Evolutionary conservation across 352 stramenopile genomes (phyloP).

Genomic region (Peronosclerospora sorghi): DNA sequence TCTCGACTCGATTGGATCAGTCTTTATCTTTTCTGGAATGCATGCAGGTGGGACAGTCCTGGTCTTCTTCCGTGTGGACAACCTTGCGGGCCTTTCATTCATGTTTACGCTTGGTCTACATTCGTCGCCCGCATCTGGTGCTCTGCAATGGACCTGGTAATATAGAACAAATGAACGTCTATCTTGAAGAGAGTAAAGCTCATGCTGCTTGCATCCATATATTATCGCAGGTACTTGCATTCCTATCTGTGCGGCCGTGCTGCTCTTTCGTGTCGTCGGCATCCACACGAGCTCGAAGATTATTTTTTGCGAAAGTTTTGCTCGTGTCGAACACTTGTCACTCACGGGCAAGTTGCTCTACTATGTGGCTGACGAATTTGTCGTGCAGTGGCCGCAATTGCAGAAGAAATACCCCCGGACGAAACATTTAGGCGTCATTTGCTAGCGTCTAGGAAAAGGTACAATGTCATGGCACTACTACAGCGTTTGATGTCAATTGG

Average conservation of each 20-base stretch:
- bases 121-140: slow-evolving; percentile 75
- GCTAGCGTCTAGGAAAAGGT: too few species aligned
- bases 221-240: slow-evolving; percentile 81
- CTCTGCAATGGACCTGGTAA: slow-evolving; percentile 87
- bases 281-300: slow-evolving; percentile 61
- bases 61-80: slow-evolving; percentile 79
- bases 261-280: slow-evolving; percentile 79
- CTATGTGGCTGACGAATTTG: slow-evolving; percentile 87
- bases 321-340: slow-evolving; percentile 86
- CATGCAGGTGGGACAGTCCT: slow-evolving; percentile 86
- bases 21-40: neutral
- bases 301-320: slow-evolving; percentile 93
- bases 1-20: neutral
- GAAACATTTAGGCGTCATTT: slow-evolving; percentile 83
- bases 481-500: too few species aligned
- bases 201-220: neutral
- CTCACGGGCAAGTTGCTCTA: slow-evolving; percentile 91
- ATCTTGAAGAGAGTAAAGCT: slow-evolving; percentile 9
- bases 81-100: slow-evolving; percentile 72
- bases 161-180: neutral
- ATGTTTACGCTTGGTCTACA: slow-evolving; percentile 66
- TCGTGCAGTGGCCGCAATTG: slow-evolving; percentile 91
- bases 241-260: slow-evolving; percentile 78
- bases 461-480: too few species aligned
- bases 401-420: slow-evolving; percentile 68